A percentile compares a stretch with the other conserved stretches of the same genome.
These are phyloP conservation scores for Pyrus pyrifolia DNA, from an alignment of 306 rosid species.

Conservation along the genomic window DNA sequence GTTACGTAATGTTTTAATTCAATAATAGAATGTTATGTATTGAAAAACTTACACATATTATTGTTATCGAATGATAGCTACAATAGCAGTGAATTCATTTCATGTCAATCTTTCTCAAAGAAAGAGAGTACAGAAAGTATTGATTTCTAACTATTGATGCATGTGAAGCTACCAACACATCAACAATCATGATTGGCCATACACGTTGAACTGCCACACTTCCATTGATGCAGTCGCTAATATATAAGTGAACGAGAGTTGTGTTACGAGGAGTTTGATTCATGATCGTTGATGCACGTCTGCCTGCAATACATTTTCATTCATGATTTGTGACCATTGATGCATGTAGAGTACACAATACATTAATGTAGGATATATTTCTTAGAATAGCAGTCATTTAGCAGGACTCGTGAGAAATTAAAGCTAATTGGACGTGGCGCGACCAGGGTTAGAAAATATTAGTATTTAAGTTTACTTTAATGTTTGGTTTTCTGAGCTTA, in stretches of 20 bases:
- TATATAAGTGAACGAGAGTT: not conserved
- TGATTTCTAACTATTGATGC: too few relatives aligned
- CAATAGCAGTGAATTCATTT: rapidly evolving
- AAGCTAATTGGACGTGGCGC: not conserved
- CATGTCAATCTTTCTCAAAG: too few relatives aligned
- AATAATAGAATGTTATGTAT: too few relatives aligned
- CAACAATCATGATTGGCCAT: too few relatives aligned
- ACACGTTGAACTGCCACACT: too few relatives aligned
- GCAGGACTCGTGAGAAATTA: not conserved
- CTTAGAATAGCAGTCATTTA: not conserved
- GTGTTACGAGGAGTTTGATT: not conserved
- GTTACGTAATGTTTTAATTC: too few relatives aligned
- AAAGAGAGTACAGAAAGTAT: too few relatives aligned
- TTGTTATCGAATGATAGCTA: not conserved
- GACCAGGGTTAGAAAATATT: too few relatives aligned
- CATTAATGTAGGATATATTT: not conserved
- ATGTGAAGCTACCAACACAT: too few relatives aligned
- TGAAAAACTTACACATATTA: not conserved
- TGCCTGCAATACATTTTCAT: not conserved
- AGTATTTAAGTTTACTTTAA: too few relatives aligned
- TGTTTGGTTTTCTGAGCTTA: too few relatives aligned
- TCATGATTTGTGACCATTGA: too few relatives aligned
- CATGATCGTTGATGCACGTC: not conserved
- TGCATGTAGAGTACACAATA: not conserved
- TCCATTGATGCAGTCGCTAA: not conserved